A percentile compares a stretch with the other conserved stretches of the same genome.
phyloP scores from a whole-genome alignment of 1,284 basidiomycete genomes.

The Trametes sp. region DNA sequence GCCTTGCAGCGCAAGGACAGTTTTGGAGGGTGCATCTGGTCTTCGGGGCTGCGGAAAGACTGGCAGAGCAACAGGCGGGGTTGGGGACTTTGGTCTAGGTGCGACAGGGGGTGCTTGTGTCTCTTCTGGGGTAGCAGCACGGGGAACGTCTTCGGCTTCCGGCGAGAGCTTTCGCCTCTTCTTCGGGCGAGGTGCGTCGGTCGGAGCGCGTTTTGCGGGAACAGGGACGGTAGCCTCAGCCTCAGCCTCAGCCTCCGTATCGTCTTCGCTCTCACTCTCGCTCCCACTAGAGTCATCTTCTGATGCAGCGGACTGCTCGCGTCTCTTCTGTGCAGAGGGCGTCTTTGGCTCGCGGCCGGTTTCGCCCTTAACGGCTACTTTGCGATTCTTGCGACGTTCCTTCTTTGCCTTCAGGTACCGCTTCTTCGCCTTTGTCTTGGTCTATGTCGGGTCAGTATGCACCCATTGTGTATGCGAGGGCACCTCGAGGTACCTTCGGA shows the following conservation, averaged over 20 bases:
- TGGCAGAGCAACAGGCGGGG: constrained; percentile 53
- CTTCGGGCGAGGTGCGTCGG: constrained; percentile 40
- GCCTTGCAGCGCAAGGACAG: constrained; percentile 76
- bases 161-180: constrained; percentile 44
- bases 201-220: constrained; percentile 20
- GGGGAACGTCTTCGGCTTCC: constrained; percentile 28
- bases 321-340: neutral
- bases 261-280: constrained; percentile 38
- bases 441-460: constrained; percentile 24
- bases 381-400: constrained; percentile 44
- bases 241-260: constrained; percentile 35
- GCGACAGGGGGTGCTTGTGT: constrained; percentile 5
- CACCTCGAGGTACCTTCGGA: constrained; percentile 27
- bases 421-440: constrained; percentile 46
- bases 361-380: constrained; percentile 12
- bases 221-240: constrained; percentile 7
- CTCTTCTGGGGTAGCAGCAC: constrained; percentile 25
- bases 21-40: constrained; percentile 76
- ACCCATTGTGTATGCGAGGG: neutral
- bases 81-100: constrained; percentile 41
- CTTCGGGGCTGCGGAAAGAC: constrained; percentile 76
- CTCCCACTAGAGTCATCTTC: constrained; percentile 18
- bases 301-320: constrained; percentile 20
- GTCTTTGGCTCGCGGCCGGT: constrained; percentile 4
- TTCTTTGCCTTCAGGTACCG: constrained; percentile 48